phyloP scores from a whole-genome alignment of 2,329 filamentous ascomycete genomes.

The Fusarium marasasianum region DNA sequence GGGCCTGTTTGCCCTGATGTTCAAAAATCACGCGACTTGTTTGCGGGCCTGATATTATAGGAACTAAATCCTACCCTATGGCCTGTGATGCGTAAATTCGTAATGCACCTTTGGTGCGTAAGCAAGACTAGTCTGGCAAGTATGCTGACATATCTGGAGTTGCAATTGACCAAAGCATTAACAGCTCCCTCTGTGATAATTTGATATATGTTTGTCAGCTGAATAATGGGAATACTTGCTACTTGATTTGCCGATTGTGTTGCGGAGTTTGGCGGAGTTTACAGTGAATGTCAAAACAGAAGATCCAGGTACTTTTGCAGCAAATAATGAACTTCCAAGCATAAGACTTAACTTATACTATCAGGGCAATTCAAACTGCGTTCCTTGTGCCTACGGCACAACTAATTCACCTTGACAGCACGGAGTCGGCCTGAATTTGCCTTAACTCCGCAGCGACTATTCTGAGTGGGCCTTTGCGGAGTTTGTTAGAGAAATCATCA shows the following conservation, averaged over 20 bases:
- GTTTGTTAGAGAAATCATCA: too few relatives aligned
- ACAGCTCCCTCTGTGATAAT: accelerated
- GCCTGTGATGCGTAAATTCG: not conserved
- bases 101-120: not conserved
- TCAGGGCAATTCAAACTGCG: not conserved
- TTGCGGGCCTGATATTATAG: not conserved
- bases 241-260: accelerated
- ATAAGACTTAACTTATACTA: not conserved
- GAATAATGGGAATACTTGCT: accelerated
- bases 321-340: accelerated
- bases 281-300: accelerated
- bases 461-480: not conserved
- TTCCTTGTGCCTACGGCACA: not conserved
- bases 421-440: not conserved
- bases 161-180: not conserved
- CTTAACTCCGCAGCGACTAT: not conserved
- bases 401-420: not conserved
- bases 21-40: not conserved
- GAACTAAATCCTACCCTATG: not conserved
- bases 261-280: not conserved
- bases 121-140: too few relatives aligned
- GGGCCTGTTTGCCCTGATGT: not conserved
- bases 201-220: accelerated
- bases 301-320: not conserved
- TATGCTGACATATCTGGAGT: not conserved